Conservation (phyloP, 2,329 filamentous ascomycete species). For the Intubia oerlemansii region DNA sequence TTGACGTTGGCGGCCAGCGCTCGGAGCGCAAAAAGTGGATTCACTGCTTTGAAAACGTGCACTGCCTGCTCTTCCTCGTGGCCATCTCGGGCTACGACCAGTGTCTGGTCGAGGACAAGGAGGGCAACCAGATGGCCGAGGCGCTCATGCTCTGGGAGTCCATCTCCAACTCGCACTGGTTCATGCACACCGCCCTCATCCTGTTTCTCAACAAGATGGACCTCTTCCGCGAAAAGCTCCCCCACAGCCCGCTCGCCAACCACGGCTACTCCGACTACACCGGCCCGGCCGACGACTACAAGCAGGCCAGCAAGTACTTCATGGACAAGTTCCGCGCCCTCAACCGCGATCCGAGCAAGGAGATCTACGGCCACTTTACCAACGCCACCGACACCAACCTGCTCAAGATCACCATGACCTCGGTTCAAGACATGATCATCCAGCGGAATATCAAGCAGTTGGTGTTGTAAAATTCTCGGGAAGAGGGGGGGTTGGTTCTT, state of each 20-base stretch:
- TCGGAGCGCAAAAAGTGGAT: conserved; percentile 99
- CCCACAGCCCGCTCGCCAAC: conserved; percentile 46
- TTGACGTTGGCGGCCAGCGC: conserved; percentile 87
- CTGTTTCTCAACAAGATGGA: conserved; percentile 81
- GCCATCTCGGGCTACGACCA: conserved; percentile 95
- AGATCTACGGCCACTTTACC: conserved; percentile 41
- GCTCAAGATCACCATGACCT: conserved; percentile 69
- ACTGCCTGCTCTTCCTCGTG: conserved; percentile 79
- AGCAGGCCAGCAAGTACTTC: conserved; percentile 61
- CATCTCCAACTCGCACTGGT: conserved; percentile 72
- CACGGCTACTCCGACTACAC: conserved; percentile 63
- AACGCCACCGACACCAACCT: conserved; percentile 49
- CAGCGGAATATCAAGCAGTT: conserved; percentile 65
- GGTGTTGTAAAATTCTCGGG: conserved; percentile 33
- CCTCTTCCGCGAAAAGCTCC: conserved; percentile 58
- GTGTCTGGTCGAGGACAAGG: conserved; percentile 87
- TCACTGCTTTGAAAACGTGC: conserved; percentile 91
- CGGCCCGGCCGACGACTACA: conserved; percentile 48
- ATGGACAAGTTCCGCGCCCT: conserved; percentile 60
- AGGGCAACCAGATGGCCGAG: conserved; percentile 87
- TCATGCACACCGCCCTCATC: conserved; percentile 60
- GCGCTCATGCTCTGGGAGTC: conserved; percentile 75
- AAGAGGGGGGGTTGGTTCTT: neutral
- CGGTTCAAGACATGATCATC: conserved; percentile 74
- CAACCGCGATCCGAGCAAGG: conserved; percentile 45